Evolutionary conservation across 768 basidiomycete genomes (phyloP), one percentile per base, ranked within the genome.

Genomic region (Pisolithus microcarpus): DNA sequence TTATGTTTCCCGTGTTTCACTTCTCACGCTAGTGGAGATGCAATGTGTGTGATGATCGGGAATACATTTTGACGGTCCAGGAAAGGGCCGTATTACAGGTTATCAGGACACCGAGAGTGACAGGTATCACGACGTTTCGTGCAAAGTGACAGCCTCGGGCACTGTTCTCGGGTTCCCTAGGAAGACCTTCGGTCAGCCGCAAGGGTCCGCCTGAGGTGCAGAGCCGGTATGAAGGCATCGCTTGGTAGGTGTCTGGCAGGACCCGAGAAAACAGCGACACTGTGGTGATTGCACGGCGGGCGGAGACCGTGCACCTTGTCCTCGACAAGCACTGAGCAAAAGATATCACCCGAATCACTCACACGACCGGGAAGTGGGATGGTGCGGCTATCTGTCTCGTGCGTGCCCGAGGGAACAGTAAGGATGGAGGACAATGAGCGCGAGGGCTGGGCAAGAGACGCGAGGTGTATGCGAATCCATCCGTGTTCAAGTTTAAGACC

Each of bases 291-390:
- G 38, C 16, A 43, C 39, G 51, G 15, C 30, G 34, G 4, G 18
- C 36, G 37, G 28, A 30, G 19, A 19, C 23, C 16, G n/a, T 70
- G 28, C 52, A 82, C 85, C 73, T 82, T 75, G 61, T n/a, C n/a
- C n/a, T n/a, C n/a, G n/a, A n/a, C n/a, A n/a, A n/a, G n/a, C n/a
- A n/a, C n/a, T n/a, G n/a, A n/a, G n/a, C n/a, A n/a, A n/a, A 91
- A 74, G 52, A 91, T 91, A 64, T 91, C 90, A 58, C 91, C 89
- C 1, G 86, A 83, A 61, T 89, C 85, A 11, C 87, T 86, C 46
- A 90, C 83, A 42, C 89, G 75, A 1, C 82, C 83, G 63, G 10
- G 86, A 24, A 24, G 76, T 1, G 89, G 90, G 6, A 87, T 59
- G 51, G 91, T 91, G 39, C 89, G 76, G 42, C 75, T 72, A 60